Evolutionary conservation across 805 yeast species (phyloP), one percentile per base, ranked within the genome.

Genomic region (Schwanniomyces vanrijiae): DNA sequence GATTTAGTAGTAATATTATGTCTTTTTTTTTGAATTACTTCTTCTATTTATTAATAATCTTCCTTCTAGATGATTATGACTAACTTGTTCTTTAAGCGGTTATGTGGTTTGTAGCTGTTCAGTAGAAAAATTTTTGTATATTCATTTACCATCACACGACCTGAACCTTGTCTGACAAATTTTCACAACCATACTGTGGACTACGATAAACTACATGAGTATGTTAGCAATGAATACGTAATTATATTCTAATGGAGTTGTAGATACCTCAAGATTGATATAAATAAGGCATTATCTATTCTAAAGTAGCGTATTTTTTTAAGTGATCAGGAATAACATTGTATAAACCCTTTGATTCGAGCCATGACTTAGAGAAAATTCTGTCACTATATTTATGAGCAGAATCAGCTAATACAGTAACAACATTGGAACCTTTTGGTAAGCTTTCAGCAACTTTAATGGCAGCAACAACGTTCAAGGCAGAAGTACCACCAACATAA

Each of bases 381-480:
- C 95, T 73, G 53, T 86, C 91, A 14, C 90, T 83, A 59, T 91
- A 91, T 58, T 91, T 87, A 65, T 90, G 96, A 35, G 95, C 96
- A 20, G 94, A 83, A 62, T 91, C 97, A 43, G 94, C 88, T 52
- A 91, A 71, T n/a, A 91, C 77, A 0, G 97, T 91, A 25, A 88
- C 97, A 21, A 91, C 86, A 51, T 88, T 90, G 9, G 87, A 71
- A 25, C 83, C 82, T 56, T 87, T 90, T 2, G 96, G 96, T 44
- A 90, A 76, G 5, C 70, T 61, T 65, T 82, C 66, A 2, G 97
- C 96, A 16, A 88, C 83, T 60, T 82, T 80, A 38, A 77, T 74
- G 13, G 97, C 97, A 25, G 96, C 97, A 39, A 82, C 95, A 38
- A 90, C 97, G 60, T 91, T 91, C 60, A 91, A 74, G 13, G 94